phyloP scores from a whole-genome alignment of 768 basidiomycete species.

The Xanthoconium stramineum region DNA sequence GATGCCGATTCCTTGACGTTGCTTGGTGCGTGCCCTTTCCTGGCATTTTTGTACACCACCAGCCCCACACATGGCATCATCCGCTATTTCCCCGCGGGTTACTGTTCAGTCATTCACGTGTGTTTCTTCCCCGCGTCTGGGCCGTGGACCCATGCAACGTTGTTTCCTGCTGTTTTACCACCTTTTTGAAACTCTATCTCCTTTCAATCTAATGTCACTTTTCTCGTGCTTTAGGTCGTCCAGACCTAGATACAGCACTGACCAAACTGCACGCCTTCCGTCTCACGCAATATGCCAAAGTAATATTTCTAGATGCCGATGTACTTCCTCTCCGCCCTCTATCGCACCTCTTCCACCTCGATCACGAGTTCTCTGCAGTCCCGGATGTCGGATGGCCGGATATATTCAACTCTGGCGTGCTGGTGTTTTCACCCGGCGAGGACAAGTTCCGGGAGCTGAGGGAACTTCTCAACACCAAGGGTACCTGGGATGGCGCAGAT shows the following conservation, averaged over 20 bases:
- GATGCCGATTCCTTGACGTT: constrained; percentile 66
- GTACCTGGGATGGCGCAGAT: constrained; percentile 98
- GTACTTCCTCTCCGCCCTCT: constrained; percentile 85
- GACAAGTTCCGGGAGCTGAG: constrained; percentile 78
- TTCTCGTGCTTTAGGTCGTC: constrained; percentile 64
- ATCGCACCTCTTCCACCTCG: constrained; percentile 84
- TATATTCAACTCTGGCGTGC: constrained; percentile 96
- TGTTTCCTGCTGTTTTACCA: constrained; percentile 17
- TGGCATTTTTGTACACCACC: constrained; percentile 4
- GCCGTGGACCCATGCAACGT: constrained; percentile 15
- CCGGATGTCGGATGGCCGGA: constrained; percentile 99
- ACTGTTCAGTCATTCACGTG: constrained; percentile 12
- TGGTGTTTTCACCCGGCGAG: constrained; percentile 80
- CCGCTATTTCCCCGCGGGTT: constrained; percentile 3
- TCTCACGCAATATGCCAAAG: constrained; percentile 78
- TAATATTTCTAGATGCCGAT: constrained; percentile 92
- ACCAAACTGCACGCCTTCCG: constrained; percentile 97
- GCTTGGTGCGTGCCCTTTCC: constrained; percentile 58
- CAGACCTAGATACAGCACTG: constrained; percentile 88
- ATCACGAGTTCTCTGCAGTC: constrained; percentile 85
- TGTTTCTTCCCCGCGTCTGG: constrained; percentile 5
- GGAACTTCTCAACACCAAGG: constrained; percentile 68
- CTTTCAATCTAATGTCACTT: constrained; percentile 9
- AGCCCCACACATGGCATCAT: background rate
- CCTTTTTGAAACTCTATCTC: background rate